A percentile compares a stretch with the other conserved stretches of the same genome.
These are phyloP conservation scores for Camellia oleifera DNA, from an alignment of 179 eudicot species.

Conservation along the genomic window DNA sequence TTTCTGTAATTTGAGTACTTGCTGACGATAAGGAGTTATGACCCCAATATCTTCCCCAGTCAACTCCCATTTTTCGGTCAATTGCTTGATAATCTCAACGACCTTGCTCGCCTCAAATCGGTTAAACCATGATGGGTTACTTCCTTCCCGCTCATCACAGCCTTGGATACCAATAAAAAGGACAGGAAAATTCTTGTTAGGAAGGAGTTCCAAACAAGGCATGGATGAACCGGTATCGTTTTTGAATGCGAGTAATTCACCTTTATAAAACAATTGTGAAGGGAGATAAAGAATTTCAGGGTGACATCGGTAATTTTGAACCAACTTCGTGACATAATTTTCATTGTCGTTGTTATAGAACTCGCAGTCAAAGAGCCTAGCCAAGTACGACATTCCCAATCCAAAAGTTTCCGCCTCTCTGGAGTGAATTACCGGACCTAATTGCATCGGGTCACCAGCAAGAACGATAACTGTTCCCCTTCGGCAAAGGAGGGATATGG, in stretches of 20 bases:
- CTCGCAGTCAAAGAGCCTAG: constrained; percentile 62
- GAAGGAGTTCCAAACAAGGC: constrained; percentile 57
- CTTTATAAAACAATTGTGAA: constrained; percentile 68
- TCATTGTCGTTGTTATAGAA: constrained; percentile 45
- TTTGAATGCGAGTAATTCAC: constrained; percentile 55
- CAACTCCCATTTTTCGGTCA: constrained; percentile 34
- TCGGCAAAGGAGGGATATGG: constrained; percentile 57
- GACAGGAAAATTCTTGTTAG: constrained; percentile 70
- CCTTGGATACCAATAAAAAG: constrained; percentile 85
- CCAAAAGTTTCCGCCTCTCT: constrained; percentile 60
- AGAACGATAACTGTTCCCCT: constrained; percentile 65
- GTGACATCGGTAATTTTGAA: constrained; percentile 74
- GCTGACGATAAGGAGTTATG: constrained; percentile 89
- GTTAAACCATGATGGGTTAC: constrained; percentile 97
- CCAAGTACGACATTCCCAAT: constrained; percentile 67
- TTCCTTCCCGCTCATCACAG: constrained; percentile 87
- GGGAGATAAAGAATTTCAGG: constrained; percentile 73
- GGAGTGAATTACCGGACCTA: constrained; percentile 85
- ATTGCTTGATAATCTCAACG: constrained; percentile 52
- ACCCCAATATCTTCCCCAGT: constrained; percentile 67
- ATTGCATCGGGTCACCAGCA: constrained; percentile 92
- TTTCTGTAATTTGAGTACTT: constrained; percentile 62
- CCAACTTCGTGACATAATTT: constrained; percentile 66
- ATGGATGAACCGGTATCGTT: constrained; percentile 27
- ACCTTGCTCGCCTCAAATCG: constrained; percentile 88